Evolutionary conservation across 2,329 filamentous ascomycete genomes (phyloP).

Genomic region (Hymenotorrendiella dingleyae): DNA sequence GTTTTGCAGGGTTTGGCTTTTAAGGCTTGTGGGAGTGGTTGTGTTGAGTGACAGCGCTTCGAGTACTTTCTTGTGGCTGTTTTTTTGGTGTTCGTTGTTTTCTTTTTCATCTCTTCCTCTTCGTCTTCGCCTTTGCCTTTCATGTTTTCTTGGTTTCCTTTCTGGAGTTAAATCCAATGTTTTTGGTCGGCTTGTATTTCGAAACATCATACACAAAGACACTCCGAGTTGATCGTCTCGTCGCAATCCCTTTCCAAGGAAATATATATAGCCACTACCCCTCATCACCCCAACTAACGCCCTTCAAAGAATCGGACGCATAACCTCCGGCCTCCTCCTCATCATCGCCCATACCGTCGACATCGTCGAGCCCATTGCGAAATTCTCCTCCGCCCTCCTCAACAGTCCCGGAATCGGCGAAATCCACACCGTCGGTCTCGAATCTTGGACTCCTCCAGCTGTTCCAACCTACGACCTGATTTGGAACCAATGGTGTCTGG

Average conservation of each 20-base stretch:
- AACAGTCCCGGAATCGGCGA: conserved; percentile 52
- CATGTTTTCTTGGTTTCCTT: no score
- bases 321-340: conserved; percentile 73
- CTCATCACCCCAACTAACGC: not conserved
- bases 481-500: conserved; percentile 88
- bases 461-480: conserved; percentile 65
- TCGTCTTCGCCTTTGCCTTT: no score
- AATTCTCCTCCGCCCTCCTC: conserved; percentile 64
- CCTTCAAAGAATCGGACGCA: conserved; percentile 63
- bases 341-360: conserved; percentile 67
- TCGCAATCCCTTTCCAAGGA: no score
- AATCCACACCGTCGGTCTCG: conserved; percentile 67
- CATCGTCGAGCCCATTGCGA: conserved; percentile 76
- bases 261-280: no score
- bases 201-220: no score
- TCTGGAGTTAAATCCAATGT: no score
- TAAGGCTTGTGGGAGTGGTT: not conserved
- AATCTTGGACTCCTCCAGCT: conserved; percentile 56
- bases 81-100: not conserved
- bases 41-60: no score
- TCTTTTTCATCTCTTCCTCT: not conserved
- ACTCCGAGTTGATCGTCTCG: no score
- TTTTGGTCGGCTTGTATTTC: no score
- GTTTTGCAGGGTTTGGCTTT: not conserved
- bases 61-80: not conserved